Evolutionary conservation across 2,329 filamentous ascomycete species (phyloP).

Genomic region (Metarhizium rileyi): DNA sequence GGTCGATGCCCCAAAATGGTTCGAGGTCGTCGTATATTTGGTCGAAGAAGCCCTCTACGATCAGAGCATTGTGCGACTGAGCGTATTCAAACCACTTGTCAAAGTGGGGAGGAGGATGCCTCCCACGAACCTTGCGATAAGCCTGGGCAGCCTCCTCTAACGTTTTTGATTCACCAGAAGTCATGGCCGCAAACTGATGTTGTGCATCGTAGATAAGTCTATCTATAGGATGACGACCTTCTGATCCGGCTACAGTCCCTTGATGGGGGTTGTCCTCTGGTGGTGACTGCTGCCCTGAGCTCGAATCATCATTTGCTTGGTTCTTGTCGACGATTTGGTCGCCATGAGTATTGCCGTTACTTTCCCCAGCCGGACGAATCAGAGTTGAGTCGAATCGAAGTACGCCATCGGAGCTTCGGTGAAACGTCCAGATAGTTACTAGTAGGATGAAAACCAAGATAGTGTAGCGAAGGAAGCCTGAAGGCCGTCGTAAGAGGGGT

Average conservation of each 20-base stretch:
- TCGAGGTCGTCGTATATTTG: conserved; percentile 53
- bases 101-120: conserved; percentile 55
- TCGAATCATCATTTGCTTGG: background rate
- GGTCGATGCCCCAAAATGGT: conserved; percentile 45
- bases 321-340: background rate
- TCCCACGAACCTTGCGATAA: conserved; percentile 47
- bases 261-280: conserved; percentile 3
- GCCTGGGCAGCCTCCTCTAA: conserved; percentile 44
- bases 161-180: conserved; percentile 36
- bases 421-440: conserved; percentile 20
- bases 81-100: conserved; percentile 51
- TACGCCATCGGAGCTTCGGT: conserved; percentile 9
- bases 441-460: conserved; percentile 27
- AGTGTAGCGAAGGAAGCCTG: conserved; percentile 32
- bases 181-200: conserved; percentile 26
- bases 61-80: conserved; percentile 37
- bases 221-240: conserved; percentile 39
- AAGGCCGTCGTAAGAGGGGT: conserved; percentile 16
- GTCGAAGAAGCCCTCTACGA: conserved; percentile 56
- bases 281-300: no score
- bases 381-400: background rate
- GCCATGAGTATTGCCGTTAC: background rate
- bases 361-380: background rate
- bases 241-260: background rate
- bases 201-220: conserved; percentile 37